Evolutionary conservation across 2,329 filamentous ascomycete species (phyloP), one percentile per base, ranked within the genome.

Genomic region (Trichoderma afroharzianum): DNA sequence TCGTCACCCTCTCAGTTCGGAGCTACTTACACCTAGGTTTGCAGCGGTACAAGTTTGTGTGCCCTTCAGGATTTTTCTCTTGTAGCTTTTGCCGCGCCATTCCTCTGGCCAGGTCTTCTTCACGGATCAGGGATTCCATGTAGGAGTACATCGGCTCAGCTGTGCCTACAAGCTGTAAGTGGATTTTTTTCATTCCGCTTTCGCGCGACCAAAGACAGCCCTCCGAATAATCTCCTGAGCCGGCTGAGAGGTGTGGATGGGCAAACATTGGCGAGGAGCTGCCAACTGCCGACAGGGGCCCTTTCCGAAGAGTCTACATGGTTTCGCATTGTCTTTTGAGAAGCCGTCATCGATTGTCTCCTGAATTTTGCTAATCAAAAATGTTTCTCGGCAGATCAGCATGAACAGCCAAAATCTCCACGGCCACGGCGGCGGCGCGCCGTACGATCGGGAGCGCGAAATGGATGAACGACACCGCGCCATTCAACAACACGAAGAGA

Each of bases 391-490:
- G n/a, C 33, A 75, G 74, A 75, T 72, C 66, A 81, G 73, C 74
- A 87, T 86, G 85, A 86, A 86, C 76, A 84, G 79, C 79, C 83
- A 84, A 74, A 81, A 81, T 72, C 79, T 83, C 71, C 83, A 85
- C 78, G 79, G 79, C 76, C 80, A 79, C 74, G 76, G 77, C 76
- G 79, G 80, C 78, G 79, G 78, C 74, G 76, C 79, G 78, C 81
- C 78, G 72, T 86, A 84, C 79, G 84, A 86, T 75, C 82, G 83
- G 79, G 84, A 86, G 71, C 84, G 82, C 79, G 81, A 85, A 72
- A 81, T 85, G 76, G 83, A 86, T 71, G 84, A 86, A 64, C 81
- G 85, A 72, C 84, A 85, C 74, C 84, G 84, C 73, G 81, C 81
- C 71, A 78, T 84, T 62, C 84, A 83, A 61, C 82, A 85, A 71